Conservation (phyloP, 169 alveolate species). For the Blepharisma undulans region DNA sequence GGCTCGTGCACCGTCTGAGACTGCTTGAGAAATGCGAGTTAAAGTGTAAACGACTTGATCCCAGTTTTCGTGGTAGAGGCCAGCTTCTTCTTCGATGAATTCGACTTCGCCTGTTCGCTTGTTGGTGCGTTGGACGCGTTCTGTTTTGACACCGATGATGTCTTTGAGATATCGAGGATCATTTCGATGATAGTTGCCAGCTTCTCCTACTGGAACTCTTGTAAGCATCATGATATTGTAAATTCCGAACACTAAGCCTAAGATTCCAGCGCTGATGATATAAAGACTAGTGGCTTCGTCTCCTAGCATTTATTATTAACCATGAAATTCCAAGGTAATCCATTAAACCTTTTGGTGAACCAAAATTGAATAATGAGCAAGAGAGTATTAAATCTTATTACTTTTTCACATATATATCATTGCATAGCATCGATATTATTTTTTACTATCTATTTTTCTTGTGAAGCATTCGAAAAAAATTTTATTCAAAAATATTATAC, state of each 20-base stretch:
- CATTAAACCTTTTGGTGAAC: not conserved
- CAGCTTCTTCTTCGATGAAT: not conserved
- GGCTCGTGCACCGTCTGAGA: constrained; percentile 91
- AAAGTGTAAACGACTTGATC: constrained; percentile 16
- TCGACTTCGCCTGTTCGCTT: not conserved
- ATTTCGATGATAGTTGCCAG: not conserved
- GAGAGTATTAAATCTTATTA: not conserved
- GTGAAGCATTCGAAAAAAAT: not conserved
- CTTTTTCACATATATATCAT: not conserved
- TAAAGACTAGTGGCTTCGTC: not conserved
- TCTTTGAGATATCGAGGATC: not conserved
- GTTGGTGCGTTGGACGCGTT: not conserved
- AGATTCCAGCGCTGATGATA: not conserved
- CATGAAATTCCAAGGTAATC: not conserved
- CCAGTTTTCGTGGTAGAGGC: constrained; percentile 20
- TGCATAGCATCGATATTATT: not conserved
- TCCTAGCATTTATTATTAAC: constrained; percentile 4
- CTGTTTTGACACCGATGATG: constrained; percentile 11
- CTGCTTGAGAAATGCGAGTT: not conserved
- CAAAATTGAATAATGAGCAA: not conserved
- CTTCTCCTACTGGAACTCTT: constrained; percentile 40
- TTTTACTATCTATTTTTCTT: not conserved
- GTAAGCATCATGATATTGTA: not conserved
- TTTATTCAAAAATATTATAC: not conserved
- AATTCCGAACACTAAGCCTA: constrained; percentile 30